Evolutionary conservation across 192 early-diverging fungal genomes (phyloP), one percentile per base, ranked within the genome.

Genomic region (Coemansia sp.): DNA sequence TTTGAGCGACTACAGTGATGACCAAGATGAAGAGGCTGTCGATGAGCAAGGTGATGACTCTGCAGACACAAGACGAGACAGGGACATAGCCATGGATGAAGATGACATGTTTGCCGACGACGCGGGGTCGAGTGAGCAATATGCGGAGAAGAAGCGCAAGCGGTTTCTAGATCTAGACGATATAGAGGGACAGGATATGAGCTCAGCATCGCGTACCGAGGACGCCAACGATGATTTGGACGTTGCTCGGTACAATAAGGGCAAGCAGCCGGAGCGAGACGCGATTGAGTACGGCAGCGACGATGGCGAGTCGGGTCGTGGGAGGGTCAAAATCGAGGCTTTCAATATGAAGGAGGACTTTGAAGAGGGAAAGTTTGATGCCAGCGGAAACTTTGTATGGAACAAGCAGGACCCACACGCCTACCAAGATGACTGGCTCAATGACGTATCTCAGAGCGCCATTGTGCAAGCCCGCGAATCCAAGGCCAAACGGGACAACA

Each of bases 321-420:
- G 39, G 38, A 67, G 23, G 21, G 50, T 61, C 0, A 70, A 59
- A 37, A 74, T 93, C 14, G 86, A 89, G 64, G 90, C 90, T 1
- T 93, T 93, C 63, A 88, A 90, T 62, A 93, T 94, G 90, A 84
- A 84, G n/a, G 76, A 86, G 9, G 92, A 93, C 17, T 51, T 94
- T 63, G 88, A 89, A 45, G 90, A 91, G 62, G 87, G 88, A 7
- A 82, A 82, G 32, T 89, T 91, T 64, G 89, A 92, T 55, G 79
- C 82, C 11, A 57, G 85, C 1, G 90, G 93, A 0, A 89, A 91
- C 45, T 97, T 90, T 82, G 75, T 88, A 21, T 89, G 90, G 29
- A 84, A 85, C 66, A 90, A 91, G 62, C 67, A 86, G 51, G 89
- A 91, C 64, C 89, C 89, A 1, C 80, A 89, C 12, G 86, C 86